phyloP scores from a whole-genome alignment of 2,329 filamentous ascomycete genomes.

The Chaetothyriales sp. region DNA sequence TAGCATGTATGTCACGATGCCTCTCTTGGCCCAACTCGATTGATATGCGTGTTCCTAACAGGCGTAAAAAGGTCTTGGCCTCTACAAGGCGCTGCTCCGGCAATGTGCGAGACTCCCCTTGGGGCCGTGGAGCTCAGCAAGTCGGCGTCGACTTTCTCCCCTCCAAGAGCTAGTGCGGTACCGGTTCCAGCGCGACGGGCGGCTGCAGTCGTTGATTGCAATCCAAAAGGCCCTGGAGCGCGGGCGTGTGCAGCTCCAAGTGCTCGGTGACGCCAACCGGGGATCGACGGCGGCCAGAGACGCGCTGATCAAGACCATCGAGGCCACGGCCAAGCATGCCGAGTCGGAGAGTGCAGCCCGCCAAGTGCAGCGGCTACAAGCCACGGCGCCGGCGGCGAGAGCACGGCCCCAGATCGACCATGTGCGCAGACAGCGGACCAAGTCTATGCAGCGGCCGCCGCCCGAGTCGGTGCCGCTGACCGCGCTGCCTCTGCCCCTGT shows the following conservation, averaged over 20 bases:
- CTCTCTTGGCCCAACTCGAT: neutral
- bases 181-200: conserved; percentile 27
- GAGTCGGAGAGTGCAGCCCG: neutral
- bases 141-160: conserved; percentile 9
- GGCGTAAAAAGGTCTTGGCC: conserved; percentile 27
- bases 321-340: conserved; percentile 4
- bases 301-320: conserved; percentile 5
- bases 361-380: neutral
- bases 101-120: conserved; percentile 25
- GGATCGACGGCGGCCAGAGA: conserved; percentile 5
- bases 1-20: conserved; percentile 27
- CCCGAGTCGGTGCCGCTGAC: conserved; percentile 8
- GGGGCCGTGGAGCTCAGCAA: conserved; percentile 3
- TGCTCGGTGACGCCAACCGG: conserved; percentile 6
- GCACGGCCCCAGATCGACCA: conserved; percentile 4
- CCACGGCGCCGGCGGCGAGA: conserved; percentile 5
- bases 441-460: conserved; percentile 2
- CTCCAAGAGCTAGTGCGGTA: conserved; percentile 23
- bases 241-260: conserved; percentile 25
- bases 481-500: conserved; percentile 9
- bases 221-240: conserved; percentile 27
- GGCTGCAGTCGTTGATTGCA: conserved; percentile 27
- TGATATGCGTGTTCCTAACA: neutral
- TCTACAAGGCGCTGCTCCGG: conserved; percentile 33
- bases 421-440: neutral